Evolutionary conservation across 2,329 filamentous ascomycete species (phyloP).

Genomic region (Alternaria angustiovoidea): DNA sequence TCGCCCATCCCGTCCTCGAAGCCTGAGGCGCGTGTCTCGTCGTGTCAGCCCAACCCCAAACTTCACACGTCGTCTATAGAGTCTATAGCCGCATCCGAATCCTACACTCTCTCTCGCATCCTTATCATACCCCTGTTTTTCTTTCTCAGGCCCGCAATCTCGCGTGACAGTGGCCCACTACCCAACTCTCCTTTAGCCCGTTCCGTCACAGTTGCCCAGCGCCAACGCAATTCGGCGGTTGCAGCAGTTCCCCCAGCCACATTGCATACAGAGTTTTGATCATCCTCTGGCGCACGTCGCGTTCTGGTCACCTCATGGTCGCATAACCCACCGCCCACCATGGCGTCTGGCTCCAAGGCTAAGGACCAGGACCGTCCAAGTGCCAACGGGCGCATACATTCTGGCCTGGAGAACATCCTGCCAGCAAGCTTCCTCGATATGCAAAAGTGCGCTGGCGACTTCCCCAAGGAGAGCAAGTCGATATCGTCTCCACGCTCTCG

Average conservation of each 20-base stretch:
- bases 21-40: not conserved
- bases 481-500: conserved; percentile 25
- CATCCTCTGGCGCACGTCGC: conserved; percentile 10
- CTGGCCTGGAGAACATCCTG: conserved; percentile 41
- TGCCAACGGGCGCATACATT: conserved; percentile 25
- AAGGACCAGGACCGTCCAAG: conserved; percentile 29
- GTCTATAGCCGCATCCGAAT: conserved; percentile 1
- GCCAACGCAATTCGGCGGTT: conserved; percentile 15
- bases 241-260: conserved; percentile 32
- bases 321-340: conserved; percentile 21
- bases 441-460: conserved; percentile 16
- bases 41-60: not conserved
- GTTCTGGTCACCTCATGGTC: conserved; percentile 22
- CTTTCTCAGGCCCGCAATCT: conserved; percentile 18
- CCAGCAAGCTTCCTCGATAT: conserved; percentile 32
- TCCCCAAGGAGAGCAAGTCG: conserved; percentile 29
- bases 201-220: conserved; percentile 21
- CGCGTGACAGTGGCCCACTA: conserved; percentile 32
- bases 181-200: conserved; percentile 21
- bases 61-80: not conserved
- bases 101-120: conserved; percentile 6
- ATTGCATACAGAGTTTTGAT: conserved; percentile 13
- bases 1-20: conserved; percentile 3
- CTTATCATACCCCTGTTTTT: conserved; percentile 15
- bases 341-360: conserved; percentile 26